Conservation (phyloP, 2,329 filamentous ascomycete species). For the Fusarium annulatum region DNA sequence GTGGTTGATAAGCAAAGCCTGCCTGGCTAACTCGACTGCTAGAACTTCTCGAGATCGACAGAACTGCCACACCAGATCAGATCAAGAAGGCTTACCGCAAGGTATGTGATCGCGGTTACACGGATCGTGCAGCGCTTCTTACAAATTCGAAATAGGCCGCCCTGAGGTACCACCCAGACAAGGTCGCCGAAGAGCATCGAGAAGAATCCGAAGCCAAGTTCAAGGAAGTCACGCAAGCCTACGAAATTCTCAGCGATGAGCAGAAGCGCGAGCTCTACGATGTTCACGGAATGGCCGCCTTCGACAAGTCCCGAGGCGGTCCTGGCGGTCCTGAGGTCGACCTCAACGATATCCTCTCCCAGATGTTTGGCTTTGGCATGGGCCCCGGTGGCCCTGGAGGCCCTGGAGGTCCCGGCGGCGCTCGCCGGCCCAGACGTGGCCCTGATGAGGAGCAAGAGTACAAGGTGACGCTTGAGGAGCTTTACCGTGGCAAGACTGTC, state of each 20-base stretch:
- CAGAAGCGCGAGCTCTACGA: conserved; percentile 94
- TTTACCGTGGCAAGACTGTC: conserved; percentile 98
- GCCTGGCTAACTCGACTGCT: conserved; percentile 29
- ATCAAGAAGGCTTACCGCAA: conserved; percentile 98
- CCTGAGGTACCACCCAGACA: conserved; percentile 91
- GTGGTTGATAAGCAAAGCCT: conserved; percentile 3
- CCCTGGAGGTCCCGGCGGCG: conserved; percentile 63
- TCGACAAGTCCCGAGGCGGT: conserved; percentile 79
- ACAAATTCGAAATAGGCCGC: conserved; percentile 71
- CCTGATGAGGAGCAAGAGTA: conserved; percentile 91
- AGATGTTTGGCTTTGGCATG: conserved; percentile 88
- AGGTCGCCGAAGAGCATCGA: conserved; percentile 87
- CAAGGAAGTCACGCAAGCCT: conserved; percentile 92
- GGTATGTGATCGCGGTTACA: conserved; percentile 60
- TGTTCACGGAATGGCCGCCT: conserved; percentile 93
- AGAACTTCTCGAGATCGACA: conserved; percentile 85
- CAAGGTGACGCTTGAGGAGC: conserved; percentile 89
- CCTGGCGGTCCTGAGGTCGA: conserved; percentile 78
- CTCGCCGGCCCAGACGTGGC: conserved; percentile 74
- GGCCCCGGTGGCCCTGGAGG: conserved; percentile 60
- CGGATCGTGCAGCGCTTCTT: conserved; percentile 6
- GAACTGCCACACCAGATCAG: conserved; percentile 77
- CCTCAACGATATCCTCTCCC: conserved; percentile 89
- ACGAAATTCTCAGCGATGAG: conserved; percentile 97
- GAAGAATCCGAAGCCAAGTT: conserved; percentile 90